Evolutionary conservation across 371 early-diverging fungal species (phyloP).

Genomic region (Syncephalastrum racemosum): DNA sequence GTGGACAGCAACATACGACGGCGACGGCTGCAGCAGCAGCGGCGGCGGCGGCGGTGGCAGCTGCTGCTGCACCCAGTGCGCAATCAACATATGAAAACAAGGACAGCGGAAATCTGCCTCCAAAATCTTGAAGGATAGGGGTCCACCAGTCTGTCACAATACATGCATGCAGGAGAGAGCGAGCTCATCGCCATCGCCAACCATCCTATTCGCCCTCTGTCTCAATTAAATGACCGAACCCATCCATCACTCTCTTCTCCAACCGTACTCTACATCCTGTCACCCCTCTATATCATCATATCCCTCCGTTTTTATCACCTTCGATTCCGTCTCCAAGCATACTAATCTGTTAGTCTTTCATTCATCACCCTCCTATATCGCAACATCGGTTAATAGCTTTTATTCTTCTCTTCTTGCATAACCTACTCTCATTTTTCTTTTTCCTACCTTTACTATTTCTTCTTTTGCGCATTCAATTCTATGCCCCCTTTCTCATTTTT

Average conservation of each 20-base stretch:
- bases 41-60: neutral
- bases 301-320: neutral
- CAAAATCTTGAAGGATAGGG: too few species aligned
- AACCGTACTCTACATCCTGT: neutral
- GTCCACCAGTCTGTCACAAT: too few species aligned
- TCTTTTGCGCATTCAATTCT: constrained; percentile 1
- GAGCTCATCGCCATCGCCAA: too few species aligned
- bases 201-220: too few species aligned
- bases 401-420: constrained; percentile 1
- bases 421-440: neutral
- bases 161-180: too few species aligned
- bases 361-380: neutral
- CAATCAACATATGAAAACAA: neutral
- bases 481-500: neutral
- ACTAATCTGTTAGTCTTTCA: neutral
- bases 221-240: too few species aligned
- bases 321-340: neutral
- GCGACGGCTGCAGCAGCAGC: constrained; percentile 2
- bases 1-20: neutral
- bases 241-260: too few species aligned
- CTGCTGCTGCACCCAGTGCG: neutral
- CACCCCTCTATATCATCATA: constrained; percentile 1
- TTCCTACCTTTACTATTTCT: neutral
- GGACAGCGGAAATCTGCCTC: neutral
- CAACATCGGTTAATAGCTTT: neutral